Conservation (phyloP, 192 early-diverging fungal genomes). For the Linderina pennispora region DNA sequence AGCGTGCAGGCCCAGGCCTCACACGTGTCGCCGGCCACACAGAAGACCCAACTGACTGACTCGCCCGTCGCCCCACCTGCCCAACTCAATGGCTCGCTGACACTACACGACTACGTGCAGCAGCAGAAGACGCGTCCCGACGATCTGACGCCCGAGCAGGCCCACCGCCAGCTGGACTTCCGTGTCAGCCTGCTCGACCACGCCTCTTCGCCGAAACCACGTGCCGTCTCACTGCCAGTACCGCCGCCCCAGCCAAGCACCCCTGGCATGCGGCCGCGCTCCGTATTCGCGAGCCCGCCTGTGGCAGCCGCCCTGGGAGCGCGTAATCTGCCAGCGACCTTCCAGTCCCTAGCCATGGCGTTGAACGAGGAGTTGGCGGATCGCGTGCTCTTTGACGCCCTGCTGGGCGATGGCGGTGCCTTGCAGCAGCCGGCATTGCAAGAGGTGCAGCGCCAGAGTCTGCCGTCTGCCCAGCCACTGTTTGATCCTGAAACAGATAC, state of each 20-base stretch:
- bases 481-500: conserved; percentile 30
- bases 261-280: no score
- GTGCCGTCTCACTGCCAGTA: conserved; percentile 28
- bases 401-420: conserved; percentile 42
- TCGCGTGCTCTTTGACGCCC: conserved; percentile 25
- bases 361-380: conserved; percentile 20
- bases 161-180: conserved; percentile 41
- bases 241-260: no score
- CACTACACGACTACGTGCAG: conserved; percentile 38
- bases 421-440: conserved; percentile 14
- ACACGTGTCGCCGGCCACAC: no score
- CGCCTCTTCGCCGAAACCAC: conserved; percentile 7
- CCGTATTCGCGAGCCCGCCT: no score
- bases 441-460: conserved; percentile 14
- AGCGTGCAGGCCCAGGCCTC: no score
- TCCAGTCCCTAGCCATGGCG: conserved; percentile 6
- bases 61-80: no score
- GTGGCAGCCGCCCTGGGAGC: no score
- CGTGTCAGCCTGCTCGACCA: conserved; percentile 41
- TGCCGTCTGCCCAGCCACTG: conserved; percentile 4
- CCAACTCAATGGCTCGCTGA: conserved; percentile 4
- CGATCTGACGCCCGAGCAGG: conserved; percentile 5
- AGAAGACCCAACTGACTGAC: no score
- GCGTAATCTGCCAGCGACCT: conserved; percentile 7
- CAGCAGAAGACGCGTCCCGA: conserved; percentile 13